phyloP scores from a whole-genome alignment of 495 filamentous ascomycete genomes.

The Penicillium subrubescens region DNA sequence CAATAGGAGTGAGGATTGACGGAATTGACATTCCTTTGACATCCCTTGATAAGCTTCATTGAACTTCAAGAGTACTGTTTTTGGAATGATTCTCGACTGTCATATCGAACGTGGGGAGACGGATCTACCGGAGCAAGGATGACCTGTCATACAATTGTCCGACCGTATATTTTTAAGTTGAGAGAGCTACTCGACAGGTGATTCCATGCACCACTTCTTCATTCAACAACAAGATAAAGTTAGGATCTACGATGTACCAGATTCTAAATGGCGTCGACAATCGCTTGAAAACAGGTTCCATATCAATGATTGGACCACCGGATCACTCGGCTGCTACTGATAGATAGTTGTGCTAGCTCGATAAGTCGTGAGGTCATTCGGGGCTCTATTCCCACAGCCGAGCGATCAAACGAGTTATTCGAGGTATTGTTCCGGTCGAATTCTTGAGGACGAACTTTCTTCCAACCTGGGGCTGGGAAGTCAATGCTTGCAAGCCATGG shows the following conservation, averaged over 20 bases:
- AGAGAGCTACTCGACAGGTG: neutral
- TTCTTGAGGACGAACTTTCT: neutral
- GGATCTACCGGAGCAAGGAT: neutral
- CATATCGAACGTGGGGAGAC: neutral
- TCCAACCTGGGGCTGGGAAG: neutral
- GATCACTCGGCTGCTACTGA: neutral
- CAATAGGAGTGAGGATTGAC: neutral
- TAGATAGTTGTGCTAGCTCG: neutral
- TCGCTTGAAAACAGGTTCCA: neutral
- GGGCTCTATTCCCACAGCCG: neutral
- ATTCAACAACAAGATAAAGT: neutral
- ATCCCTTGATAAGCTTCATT: neutral
- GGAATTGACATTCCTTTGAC: neutral
- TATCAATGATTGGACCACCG: neutral
- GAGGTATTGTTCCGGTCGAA: neutral
- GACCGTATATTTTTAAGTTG: neutral
- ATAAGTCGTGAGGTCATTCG: neutral
- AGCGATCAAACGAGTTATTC: neutral
- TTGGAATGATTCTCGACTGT: neutral
- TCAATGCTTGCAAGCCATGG: constrained; percentile 4
- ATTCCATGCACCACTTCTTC: neutral
- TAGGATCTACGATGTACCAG: neutral
- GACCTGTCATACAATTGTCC: neutral
- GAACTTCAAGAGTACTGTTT: neutral
- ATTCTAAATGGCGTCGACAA: no score